Conservation (phyloP, 768 basidiomycete species). For the Amanita exitialis region DNA sequence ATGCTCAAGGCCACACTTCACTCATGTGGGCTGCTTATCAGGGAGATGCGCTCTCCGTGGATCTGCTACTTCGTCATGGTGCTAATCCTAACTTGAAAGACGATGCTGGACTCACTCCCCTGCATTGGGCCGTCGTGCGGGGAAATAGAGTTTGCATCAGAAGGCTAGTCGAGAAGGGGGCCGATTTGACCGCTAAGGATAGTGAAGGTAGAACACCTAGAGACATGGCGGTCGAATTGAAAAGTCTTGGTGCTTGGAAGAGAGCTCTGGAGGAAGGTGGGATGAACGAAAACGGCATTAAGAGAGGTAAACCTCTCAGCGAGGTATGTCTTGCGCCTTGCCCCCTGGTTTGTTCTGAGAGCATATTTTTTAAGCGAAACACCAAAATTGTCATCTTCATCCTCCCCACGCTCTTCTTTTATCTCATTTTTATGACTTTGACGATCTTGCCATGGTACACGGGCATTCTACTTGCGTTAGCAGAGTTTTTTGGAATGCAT, state of each 20-base stretch:
- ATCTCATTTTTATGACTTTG: conserved; percentile 76
- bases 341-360: not conserved
- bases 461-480: conserved; percentile 71
- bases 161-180: conserved; percentile 77
- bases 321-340: conserved; percentile 34
- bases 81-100: conserved; percentile 73
- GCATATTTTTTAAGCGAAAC: conserved; percentile 43
- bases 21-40: conserved; percentile 99
- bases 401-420: conserved; percentile 72
- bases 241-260: conserved; percentile 85
- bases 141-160: conserved; percentile 87
- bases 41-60: conserved; percentile 92
- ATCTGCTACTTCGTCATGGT: conserved; percentile 79
- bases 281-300: conserved; percentile 64
- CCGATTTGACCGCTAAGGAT: conserved; percentile 73
- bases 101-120: conserved; percentile 72
- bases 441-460: conserved; percentile 86
- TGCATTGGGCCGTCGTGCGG: conserved; percentile 97
- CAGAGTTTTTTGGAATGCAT: conserved; percentile 90
- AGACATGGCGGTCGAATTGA: conserved; percentile 93
- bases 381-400: conserved; percentile 73
- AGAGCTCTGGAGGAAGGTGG: conserved; percentile 85
- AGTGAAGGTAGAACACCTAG: conserved; percentile 77
- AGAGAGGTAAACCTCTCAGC: conserved; percentile 56
- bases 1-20: conserved; percentile 87